These are phyloP conservation scores for Debaryomyces psychrophilus DNA, from an alignment of 1,139 yeast species.

Conservation along the genomic window DNA sequence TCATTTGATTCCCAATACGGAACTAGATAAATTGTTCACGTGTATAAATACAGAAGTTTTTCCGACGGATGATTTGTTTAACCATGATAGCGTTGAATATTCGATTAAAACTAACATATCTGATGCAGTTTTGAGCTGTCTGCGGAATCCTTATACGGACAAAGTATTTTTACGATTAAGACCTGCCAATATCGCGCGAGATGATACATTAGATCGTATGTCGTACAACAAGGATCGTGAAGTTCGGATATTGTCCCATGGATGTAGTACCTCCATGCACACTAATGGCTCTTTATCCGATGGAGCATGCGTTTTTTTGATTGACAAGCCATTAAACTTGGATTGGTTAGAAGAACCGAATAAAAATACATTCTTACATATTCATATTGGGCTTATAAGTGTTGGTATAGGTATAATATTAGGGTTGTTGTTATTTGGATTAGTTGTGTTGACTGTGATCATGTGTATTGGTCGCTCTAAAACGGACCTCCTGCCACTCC, in stretches of 20 bases:
- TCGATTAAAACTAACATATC: slow-evolving; percentile 38
- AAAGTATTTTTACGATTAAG: slow-evolving; percentile 35
- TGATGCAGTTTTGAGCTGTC: slow-evolving; percentile 45
- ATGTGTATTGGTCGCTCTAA: slow-evolving; percentile 30
- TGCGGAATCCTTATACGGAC: slow-evolving; percentile 43
- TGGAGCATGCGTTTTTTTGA: slow-evolving; percentile 63
- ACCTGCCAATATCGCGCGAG: neutral
- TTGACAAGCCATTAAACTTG: slow-evolving; percentile 63
- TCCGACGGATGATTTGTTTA: neutral
- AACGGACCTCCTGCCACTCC: slow-evolving; percentile 11
- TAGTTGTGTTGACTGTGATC: slow-evolving; percentile 32
- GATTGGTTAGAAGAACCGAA: slow-evolving; percentile 56
- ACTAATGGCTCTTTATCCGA: slow-evolving; percentile 19
- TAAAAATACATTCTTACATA: slow-evolving; percentile 47
- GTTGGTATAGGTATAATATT: slow-evolving; percentile 65
- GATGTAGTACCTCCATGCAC: slow-evolving; percentile 62
- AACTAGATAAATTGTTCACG: slow-evolving; percentile 35
- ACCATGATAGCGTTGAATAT: neutral
- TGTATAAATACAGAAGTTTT: slow-evolving; percentile 27
- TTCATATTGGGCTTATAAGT: slow-evolving; percentile 68
- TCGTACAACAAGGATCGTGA: slow-evolving; percentile 64
- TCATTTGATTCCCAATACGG: slow-evolving; percentile 68
- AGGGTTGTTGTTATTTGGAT: slow-evolving; percentile 52
- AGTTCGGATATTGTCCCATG: slow-evolving; percentile 65
- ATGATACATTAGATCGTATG: slow-evolving; percentile 27